phyloP scores from a whole-genome alignment of 2,329 filamentous ascomycete species.

The Ascochyta clinopodiicola region DNA sequence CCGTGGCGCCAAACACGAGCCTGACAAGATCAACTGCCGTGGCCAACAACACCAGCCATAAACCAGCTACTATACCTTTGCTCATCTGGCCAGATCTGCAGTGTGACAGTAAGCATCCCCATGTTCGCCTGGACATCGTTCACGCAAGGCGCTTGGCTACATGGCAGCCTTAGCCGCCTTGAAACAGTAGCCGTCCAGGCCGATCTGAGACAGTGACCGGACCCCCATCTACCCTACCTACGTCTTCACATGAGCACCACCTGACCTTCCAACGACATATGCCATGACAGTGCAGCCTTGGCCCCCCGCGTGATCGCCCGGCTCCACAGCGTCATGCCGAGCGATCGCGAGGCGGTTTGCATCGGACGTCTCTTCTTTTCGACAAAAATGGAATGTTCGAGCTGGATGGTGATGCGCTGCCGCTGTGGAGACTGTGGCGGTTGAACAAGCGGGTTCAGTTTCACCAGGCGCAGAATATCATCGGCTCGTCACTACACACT shows the following conservation, averaged over 20 bases:
- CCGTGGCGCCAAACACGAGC: neutral
- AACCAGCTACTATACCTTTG: neutral
- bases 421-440: neutral
- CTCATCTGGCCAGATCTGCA: neutral
- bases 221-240: neutral
- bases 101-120: neutral
- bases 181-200: slow-evolving; percentile 9
- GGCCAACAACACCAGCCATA: neutral
- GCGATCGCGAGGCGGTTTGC: neutral
- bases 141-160: slow-evolving; percentile 8
- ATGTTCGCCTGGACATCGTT: neutral
- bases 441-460: neutral
- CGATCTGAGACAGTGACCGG: slow-evolving; percentile 4
- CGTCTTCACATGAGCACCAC: no score
- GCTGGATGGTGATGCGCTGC: neutral
- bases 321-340: neutral
- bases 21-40: neutral
- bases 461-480: neutral
- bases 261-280: no score
- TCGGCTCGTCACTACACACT: neutral
- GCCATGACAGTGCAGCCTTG: neutral
- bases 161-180: slow-evolving; percentile 2
- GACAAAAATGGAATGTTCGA: neutral
- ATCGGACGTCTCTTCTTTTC: no score
- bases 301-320: neutral